A percentile compares a stretch with the other conserved stretches of the same genome.
Conservation (phyloP, 768 basidiomycete genomes). For the Rhizopogon vinicolor region DNA sequence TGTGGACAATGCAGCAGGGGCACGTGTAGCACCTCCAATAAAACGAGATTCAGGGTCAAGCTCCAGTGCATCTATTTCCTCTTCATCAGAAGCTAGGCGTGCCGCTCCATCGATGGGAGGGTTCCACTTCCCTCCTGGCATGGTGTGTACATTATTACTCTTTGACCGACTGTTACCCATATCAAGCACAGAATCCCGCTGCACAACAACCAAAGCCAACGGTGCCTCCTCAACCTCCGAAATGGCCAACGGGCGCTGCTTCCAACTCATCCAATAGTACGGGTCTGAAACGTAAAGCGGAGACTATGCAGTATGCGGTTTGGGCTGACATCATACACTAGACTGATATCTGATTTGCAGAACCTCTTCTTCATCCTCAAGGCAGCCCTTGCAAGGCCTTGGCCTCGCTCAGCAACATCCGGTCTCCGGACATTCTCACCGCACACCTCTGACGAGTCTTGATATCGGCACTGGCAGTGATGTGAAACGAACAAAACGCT, state of each 20-base stretch:
- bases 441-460: constrained; percentile 28
- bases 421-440: constrained; percentile 3
- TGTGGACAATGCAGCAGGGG: neutral
- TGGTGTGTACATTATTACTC: constrained; percentile 28
- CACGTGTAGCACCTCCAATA: neutral
- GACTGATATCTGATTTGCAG: constrained; percentile 4
- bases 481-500: constrained; percentile 41
- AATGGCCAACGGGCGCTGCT: constrained; percentile 3
- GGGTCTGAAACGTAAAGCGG: constrained; percentile 29
- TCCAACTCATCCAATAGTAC: constrained; percentile 6
- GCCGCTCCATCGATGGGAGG: constrained; percentile 40
- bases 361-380: constrained; percentile 15
- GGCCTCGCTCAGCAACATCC: constrained; percentile 33
- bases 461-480: constrained; percentile 19
- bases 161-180: neutral
- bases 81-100: constrained; percentile 15
- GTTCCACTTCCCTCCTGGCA: constrained; percentile 44
- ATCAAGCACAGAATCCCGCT: constrained; percentile 7
- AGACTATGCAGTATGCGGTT: constrained; percentile 27
- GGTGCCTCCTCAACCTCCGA: constrained; percentile 2
- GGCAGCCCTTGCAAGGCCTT: constrained; percentile 30
- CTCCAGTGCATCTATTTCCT: neutral
- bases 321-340: constrained; percentile 3
- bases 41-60: neutral
- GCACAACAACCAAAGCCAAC: constrained; percentile 7